Conservation (phyloP, 1,284 basidiomycete species). For the Blastosporella zonata region DNA sequence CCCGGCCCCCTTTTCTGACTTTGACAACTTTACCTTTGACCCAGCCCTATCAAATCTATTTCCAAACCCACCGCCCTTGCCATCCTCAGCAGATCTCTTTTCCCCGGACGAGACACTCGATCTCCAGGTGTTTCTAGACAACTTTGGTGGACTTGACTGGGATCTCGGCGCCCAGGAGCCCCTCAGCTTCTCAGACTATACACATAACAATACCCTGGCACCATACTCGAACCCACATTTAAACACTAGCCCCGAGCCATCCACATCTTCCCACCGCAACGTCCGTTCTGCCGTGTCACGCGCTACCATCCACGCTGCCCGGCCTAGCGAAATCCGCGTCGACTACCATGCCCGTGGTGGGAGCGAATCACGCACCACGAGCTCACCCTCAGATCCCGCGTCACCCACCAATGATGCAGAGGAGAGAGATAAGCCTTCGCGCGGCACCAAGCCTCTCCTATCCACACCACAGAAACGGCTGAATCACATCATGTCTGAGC, state of each 20-base stretch:
- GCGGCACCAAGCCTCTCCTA: conserved; percentile 56
- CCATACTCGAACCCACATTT: conserved; percentile 49
- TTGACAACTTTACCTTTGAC: conserved; percentile 59
- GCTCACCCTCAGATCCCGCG: conserved; percentile 27
- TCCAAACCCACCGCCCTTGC: conserved; percentile 56
- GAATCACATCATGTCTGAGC: conserved; percentile 93
- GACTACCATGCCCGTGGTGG: conserved; percentile 20
- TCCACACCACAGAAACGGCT: conserved; percentile 86
- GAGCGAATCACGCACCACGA: conserved; percentile 16
- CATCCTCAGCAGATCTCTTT: conserved; percentile 72
- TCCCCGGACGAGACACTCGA: conserved; percentile 68
- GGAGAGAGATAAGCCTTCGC: neutral
- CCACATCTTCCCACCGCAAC: conserved; percentile 30
- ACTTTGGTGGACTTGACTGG: conserved; percentile 68
- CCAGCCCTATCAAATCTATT: conserved; percentile 50
- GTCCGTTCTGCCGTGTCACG: conserved; percentile 30
- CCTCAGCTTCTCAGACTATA: conserved; percentile 3
- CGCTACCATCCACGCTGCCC: conserved; percentile 22
- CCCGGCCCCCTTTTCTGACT: conserved; percentile 56
- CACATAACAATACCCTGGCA: conserved; percentile 18
- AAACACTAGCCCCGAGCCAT: conserved; percentile 40
- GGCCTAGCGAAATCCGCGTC: conserved; percentile 17
- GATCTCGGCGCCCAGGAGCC: conserved; percentile 38
- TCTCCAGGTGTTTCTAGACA: conserved; percentile 74
- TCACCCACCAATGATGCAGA: conserved; percentile 15